phyloP scores from a whole-genome alignment of 2,329 filamentous ascomycete genomes.

The Biscogniauxia marginata region DNA sequence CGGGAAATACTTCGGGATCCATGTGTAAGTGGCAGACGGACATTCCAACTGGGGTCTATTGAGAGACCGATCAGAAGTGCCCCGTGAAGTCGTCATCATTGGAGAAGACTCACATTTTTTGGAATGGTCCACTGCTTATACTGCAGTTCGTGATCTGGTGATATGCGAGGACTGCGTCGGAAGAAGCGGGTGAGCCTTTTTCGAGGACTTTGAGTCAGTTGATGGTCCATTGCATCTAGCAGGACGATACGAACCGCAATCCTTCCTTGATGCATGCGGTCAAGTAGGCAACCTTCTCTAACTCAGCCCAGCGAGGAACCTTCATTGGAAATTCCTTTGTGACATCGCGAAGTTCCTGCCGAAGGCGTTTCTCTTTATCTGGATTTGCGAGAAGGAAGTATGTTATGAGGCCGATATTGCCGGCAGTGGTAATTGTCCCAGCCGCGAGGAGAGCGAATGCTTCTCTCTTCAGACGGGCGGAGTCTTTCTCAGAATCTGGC shows the following conservation, averaged over 20 bases:
- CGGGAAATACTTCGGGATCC: slow-evolving; percentile 3
- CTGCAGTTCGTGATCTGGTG: neutral
- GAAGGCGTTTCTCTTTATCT: slow-evolving; percentile 2
- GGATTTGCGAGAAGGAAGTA: slow-evolving; percentile 9
- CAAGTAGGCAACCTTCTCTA: slow-evolving; percentile 8
- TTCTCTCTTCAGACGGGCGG: slow-evolving; percentile 3
- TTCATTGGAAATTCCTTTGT: neutral
- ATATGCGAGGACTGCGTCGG: too few species aligned
- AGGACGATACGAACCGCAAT: neutral
- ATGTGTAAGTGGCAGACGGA: slow-evolving; percentile 4
- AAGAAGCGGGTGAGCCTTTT: too few species aligned
- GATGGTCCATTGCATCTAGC: too few species aligned
- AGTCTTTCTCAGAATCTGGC: slow-evolving; percentile 5
- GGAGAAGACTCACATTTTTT: neutral
- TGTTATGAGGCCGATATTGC: neutral
- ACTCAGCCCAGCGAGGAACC: slow-evolving; percentile 1
- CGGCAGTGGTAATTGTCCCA: slow-evolving; percentile 5
- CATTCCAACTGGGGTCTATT: slow-evolving; percentile 7
- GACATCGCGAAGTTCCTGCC: neutral
- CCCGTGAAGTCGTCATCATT: too few species aligned
- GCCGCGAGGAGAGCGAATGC: slow-evolving; percentile 1
- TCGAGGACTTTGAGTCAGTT: too few species aligned
- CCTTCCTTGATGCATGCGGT: neutral
- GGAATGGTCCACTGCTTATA: neutral
- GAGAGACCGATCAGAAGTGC: too few species aligned